A percentile compares a stretch with the other conserved stretches of the same genome.
Evolutionary conservation across 1,284 basidiomycete species (phyloP).

Genomic region (Gomphus bonarii): DNA sequence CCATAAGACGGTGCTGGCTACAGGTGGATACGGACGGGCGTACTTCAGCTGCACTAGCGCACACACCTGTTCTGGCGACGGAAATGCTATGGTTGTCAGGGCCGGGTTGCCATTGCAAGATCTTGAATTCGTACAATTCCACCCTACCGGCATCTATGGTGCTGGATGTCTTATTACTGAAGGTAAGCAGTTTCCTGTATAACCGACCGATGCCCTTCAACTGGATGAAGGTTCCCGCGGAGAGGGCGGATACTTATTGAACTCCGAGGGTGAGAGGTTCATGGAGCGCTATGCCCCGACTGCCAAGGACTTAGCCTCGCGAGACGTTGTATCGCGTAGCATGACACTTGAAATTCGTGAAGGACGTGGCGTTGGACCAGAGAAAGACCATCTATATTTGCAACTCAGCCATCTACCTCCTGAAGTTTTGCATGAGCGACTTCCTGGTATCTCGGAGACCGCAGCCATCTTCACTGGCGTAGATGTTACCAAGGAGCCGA

Average conservation of each 20-base stretch:
- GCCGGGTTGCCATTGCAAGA: conserved; percentile 97
- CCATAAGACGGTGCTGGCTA: conserved; percentile 98
- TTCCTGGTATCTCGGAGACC: conserved; percentile 99
- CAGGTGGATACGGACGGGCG: conserved; percentile 96
- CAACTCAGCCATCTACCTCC: conserved; percentile 97
- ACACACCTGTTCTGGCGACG: conserved; percentile 98
- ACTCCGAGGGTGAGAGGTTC: conserved; percentile 99
- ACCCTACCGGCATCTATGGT: conserved; percentile 99
- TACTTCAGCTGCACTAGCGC: conserved; percentile 99
- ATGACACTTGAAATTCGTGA: conserved; percentile 99
- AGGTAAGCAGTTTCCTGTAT: conserved; percentile 37
- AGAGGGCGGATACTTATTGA: conserved; percentile 98
- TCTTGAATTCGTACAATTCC: conserved; percentile 99
- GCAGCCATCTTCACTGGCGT: conserved; percentile 99
- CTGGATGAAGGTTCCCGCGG: conserved; percentile 77
- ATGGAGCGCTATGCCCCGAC: conserved; percentile 99
- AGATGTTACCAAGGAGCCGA: conserved; percentile 99
- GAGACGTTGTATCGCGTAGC: conserved; percentile 97
- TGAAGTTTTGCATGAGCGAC: conserved; percentile 91
- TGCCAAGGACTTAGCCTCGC: conserved; percentile 98
- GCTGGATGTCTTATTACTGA: conserved; percentile 99
- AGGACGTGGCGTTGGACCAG: conserved; percentile 97
- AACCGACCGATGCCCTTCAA: not conserved
- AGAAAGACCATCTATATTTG: conserved; percentile 96
- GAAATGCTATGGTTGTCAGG: conserved; percentile 97